phyloP scores from a whole-genome alignment of 495 filamentous ascomycete genomes.

The Neurospora sp. region DNA sequence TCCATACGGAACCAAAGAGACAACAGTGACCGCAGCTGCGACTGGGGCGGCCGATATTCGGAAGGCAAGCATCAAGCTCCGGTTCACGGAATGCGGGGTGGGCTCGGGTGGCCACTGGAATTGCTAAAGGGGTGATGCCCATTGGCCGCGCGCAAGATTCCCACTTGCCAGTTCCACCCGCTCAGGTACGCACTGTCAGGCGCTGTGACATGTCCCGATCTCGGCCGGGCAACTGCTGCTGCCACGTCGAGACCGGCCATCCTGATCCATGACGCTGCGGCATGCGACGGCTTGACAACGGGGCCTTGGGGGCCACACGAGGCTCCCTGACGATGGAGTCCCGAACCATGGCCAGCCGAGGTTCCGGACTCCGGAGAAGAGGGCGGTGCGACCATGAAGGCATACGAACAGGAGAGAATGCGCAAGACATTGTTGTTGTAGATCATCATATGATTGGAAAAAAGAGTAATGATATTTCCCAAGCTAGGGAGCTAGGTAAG shows the following conservation, averaged over 20 bases:
- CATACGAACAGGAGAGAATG: neutral
- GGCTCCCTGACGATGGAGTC: neutral
- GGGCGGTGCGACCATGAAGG: neutral
- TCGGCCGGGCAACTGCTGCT: neutral
- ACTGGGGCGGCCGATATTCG: conserved; percentile 19
- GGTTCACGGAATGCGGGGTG: conserved; percentile 31
- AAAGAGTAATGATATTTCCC: neutral
- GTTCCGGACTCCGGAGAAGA: neutral
- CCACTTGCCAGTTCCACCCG: neutral
- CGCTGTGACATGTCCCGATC: neutral
- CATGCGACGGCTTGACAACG: neutral
- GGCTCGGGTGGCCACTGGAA: conserved; percentile 13
- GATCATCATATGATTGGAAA: neutral
- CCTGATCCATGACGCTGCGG: neutral
- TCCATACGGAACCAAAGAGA: neutral
- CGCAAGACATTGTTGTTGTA: neutral
- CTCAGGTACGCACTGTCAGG: neutral
- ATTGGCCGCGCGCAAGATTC: conserved; percentile 14
- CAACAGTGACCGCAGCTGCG: neutral
- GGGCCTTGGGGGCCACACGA: neutral
- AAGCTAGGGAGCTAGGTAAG: neutral
- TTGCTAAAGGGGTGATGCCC: conserved; percentile 16
- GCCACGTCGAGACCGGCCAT: neutral
- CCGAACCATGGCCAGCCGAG: neutral
- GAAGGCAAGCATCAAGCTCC: conserved; percentile 17